These are phyloP conservation scores for Boletus rubescentipes DNA, from an alignment of 768 basidiomycete genomes.

Conservation along the genomic window DNA sequence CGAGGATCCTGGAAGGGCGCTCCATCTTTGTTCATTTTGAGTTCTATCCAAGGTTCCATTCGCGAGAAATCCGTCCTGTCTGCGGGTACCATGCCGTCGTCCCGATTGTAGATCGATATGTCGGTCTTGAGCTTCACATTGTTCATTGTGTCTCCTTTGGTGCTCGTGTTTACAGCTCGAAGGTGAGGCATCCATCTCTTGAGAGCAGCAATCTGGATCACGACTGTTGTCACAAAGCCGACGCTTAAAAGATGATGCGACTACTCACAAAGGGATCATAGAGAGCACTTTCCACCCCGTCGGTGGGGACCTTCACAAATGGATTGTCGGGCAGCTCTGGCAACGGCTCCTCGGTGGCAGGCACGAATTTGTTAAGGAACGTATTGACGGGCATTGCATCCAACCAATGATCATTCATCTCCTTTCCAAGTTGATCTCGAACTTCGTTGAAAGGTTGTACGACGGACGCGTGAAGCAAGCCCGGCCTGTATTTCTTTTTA, in stretches of 20 bases:
- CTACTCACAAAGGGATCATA: background rate
- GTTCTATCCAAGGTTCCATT: too few species aligned
- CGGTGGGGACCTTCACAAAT: background rate
- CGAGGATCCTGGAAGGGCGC: background rate
- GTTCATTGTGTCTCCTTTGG: background rate
- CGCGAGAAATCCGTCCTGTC: too few species aligned
- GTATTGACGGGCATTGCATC: background rate
- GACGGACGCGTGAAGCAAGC: background rate
- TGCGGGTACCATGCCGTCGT: too few species aligned
- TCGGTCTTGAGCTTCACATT: background rate
- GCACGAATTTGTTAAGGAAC: too few species aligned
- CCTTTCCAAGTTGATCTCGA: background rate
- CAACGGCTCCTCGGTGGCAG: background rate
- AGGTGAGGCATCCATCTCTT: too few species aligned
- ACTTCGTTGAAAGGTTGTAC: background rate
- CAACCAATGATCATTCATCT: background rate
- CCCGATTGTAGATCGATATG: too few species aligned
- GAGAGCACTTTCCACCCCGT: too few species aligned
- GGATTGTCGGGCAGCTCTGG: background rate
- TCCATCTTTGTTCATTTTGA: background rate
- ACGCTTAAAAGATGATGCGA: background rate
- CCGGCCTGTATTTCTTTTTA: background rate
- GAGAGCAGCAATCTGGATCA: too few species aligned
- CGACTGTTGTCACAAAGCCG: background rate
- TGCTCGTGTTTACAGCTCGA: too few species aligned